Percentiles rank a stretch among this genome's conserved stretches.
phyloP scores from a whole-genome alignment of 768 basidiomycete genomes.

The Boletus huronensis region DNA sequence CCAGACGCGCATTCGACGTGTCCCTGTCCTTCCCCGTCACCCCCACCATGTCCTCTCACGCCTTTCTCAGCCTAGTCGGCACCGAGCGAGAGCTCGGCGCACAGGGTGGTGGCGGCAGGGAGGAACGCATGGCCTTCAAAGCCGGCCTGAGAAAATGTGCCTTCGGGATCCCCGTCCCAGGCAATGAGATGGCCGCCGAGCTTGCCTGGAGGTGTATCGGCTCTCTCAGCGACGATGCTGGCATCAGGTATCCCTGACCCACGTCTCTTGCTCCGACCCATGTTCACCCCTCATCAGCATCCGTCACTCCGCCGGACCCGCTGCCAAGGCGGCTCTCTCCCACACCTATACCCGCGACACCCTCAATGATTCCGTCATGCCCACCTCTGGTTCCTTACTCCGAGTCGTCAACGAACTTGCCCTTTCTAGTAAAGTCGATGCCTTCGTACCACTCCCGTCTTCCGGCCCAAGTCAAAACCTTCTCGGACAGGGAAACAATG shows the following conservation, averaged over 20 bases:
- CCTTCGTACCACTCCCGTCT: constrained; percentile 8
- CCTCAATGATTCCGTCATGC: constrained; percentile 26
- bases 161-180: constrained; percentile 11
- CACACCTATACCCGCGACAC: constrained; percentile 71
- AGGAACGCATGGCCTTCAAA: constrained; percentile 55
- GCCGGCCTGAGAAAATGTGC: constrained; percentile 48
- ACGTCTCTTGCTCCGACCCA: neutral
- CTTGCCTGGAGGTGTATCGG: constrained; percentile 74
- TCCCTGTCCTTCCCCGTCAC: constrained; percentile 61
- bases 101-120: constrained; percentile 25
- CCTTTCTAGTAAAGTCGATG: constrained; percentile 19
- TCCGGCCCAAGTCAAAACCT: neutral
- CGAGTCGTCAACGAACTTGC: constrained; percentile 23
- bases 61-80: constrained; percentile 68
- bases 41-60: constrained; percentile 58
- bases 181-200: constrained; percentile 84
- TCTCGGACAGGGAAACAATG: constrained; percentile 24
- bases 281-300: constrained; percentile 48
- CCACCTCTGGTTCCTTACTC: constrained; percentile 22
- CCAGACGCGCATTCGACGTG: constrained; percentile 76
- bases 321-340: constrained; percentile 77
- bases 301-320: constrained; percentile 76
- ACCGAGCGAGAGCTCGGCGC: constrained; percentile 68
- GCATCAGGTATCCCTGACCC: constrained; percentile 56
- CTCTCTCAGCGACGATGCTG: constrained; percentile 69